phyloP scores from a whole-genome alignment of 2,329 filamentous ascomycete genomes.

The Raffaelea albimanens region DNA sequence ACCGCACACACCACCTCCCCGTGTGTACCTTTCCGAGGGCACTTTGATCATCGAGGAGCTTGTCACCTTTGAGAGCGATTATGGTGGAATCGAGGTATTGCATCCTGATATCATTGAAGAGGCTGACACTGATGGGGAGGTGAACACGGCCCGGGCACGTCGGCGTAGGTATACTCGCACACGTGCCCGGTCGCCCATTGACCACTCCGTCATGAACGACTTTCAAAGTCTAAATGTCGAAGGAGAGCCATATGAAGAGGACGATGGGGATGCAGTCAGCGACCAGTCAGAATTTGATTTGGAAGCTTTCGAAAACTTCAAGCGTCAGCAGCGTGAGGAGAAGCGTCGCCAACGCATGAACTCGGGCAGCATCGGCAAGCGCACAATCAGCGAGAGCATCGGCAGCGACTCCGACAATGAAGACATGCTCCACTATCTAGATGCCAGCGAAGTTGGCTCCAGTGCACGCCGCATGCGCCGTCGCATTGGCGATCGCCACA shows the following conservation, averaged over 20 bases:
- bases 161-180: not conserved
- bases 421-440: conserved; percentile 22
- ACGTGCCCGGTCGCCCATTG: conserved; percentile 15
- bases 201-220: conserved; percentile 33
- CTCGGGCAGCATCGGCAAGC: conserved; percentile 44
- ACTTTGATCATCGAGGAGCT: conserved; percentile 34
- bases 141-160: not conserved
- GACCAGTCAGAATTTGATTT: conserved; percentile 26
- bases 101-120: conserved; percentile 37
- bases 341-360: conserved; percentile 36
- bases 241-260: conserved; percentile 17
- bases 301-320: conserved; percentile 24
- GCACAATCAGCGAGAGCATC: conserved; percentile 39
- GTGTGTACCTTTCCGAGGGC: conserved; percentile 5
- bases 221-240: conserved; percentile 37
- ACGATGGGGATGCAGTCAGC: not conserved
- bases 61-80: conserved; percentile 34
- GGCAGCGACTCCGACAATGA: conserved; percentile 40
- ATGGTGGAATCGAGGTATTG: conserved; percentile 31
- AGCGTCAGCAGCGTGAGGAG: conserved; percentile 32
- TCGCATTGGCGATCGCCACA: conserved; percentile 34
- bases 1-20: no score
- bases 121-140: conserved; percentile 15
- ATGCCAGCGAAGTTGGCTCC: conserved; percentile 32
- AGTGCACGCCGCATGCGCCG: conserved; percentile 39